These are phyloP conservation scores for Epichloe glyceriae DNA, from an alignment of 2,329 filamentous ascomycete genomes.

Conservation along the genomic window DNA sequence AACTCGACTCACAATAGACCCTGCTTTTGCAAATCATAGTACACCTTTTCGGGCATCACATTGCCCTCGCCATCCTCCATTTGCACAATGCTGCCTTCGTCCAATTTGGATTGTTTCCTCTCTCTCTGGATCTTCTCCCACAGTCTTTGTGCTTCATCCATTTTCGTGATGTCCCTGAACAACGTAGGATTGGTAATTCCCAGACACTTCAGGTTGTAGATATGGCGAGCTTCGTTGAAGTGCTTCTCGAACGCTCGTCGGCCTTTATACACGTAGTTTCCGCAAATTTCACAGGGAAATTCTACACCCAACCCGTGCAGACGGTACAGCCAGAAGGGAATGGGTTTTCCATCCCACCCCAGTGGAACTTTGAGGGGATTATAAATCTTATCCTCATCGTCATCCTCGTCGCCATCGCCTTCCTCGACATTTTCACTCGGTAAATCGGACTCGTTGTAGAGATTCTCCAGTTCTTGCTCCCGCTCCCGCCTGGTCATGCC, in stretches of 20 bases:
- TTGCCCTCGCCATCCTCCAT: constrained; percentile 98
- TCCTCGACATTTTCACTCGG: constrained; percentile 30
- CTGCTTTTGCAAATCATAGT: constrained; percentile 87
- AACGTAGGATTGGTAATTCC: constrained; percentile 85
- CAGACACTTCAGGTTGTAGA: constrained; percentile 85
- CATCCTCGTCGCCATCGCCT: constrained; percentile 56
- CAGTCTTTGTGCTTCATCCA: constrained; percentile 74
- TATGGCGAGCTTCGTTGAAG: constrained; percentile 86
- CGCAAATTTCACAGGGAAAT: constrained; percentile 91
- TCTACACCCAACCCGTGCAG: constrained; percentile 91
- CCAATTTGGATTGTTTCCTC: constrained; percentile 61
- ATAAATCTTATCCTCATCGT: constrained; percentile 82
- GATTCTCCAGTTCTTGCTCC: constrained; percentile 80
- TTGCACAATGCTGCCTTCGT: constrained; percentile 78
- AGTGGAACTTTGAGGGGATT: constrained; percentile 93
- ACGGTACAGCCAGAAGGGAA: constrained; percentile 98
- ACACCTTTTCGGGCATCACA: constrained; percentile 98
- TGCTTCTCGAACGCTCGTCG: constrained; percentile 95
- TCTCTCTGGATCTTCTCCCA: constrained; percentile 92
- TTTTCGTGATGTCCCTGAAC: constrained; percentile 87
- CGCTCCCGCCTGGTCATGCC: constrained; percentile 96
- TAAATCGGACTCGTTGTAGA: constrained; percentile 40
- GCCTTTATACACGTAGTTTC: constrained; percentile 98
- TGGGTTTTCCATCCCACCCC: constrained; percentile 97
- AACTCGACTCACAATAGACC: constrained; percentile 51